Evolutionary conservation across 768 basidiomycete species (phyloP).

Genomic region (Boletellus ananas): DNA sequence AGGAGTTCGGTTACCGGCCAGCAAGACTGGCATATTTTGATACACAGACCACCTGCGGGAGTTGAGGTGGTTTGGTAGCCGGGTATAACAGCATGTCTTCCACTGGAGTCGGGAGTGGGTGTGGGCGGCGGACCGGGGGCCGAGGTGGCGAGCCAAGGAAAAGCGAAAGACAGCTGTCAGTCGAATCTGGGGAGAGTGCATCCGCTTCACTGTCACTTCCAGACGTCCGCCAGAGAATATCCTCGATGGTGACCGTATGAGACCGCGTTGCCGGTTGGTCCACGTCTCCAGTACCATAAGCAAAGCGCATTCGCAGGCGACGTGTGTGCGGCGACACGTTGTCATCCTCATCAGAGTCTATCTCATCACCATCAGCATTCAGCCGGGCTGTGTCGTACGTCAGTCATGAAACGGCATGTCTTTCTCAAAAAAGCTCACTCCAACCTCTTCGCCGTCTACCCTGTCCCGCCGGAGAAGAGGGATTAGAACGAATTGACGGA

Average conservation of each 20-base stretch:
- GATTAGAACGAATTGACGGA: slow-evolving; percentile 2
- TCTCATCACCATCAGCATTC: slow-evolving; percentile 58
- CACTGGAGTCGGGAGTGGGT: slow-evolving; percentile 57
- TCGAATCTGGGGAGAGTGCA: slow-evolving; percentile 16
- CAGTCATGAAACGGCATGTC: slow-evolving; percentile 1
- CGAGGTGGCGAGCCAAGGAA: slow-evolving; percentile 14
- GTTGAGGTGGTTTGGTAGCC: slow-evolving; percentile 6
- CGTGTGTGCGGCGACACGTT: slow-evolving; percentile 46
- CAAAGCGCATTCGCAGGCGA: slow-evolving; percentile 40
- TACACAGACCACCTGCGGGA: slow-evolving; percentile 15
- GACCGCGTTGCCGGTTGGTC: slow-evolving; percentile 30
- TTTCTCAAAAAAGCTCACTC: slow-evolving; percentile 21
- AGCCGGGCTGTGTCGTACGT: slow-evolving; percentile 30
- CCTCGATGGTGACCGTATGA: slow-evolving; percentile 26
- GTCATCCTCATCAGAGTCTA: slow-evolving; percentile 58
- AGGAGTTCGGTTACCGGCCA: slow-evolving; percentile 21
- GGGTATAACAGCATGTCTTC: slow-evolving; percentile 43
- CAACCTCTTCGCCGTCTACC: slow-evolving; percentile 33
- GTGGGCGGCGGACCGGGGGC: slow-evolving; percentile 20
- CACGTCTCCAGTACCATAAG: slow-evolving; percentile 15
- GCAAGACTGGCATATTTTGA: slow-evolving; percentile 31
- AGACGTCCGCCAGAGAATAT: slow-evolving; percentile 22
- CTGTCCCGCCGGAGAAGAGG: slow-evolving; percentile 12
- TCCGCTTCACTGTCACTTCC: slow-evolving; percentile 23
- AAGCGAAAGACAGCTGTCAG: slow-evolving; percentile 15